Evolutionary conservation across 1,284 basidiomycete species (phyloP).

Genomic region (Fomitopsis betulina): DNA sequence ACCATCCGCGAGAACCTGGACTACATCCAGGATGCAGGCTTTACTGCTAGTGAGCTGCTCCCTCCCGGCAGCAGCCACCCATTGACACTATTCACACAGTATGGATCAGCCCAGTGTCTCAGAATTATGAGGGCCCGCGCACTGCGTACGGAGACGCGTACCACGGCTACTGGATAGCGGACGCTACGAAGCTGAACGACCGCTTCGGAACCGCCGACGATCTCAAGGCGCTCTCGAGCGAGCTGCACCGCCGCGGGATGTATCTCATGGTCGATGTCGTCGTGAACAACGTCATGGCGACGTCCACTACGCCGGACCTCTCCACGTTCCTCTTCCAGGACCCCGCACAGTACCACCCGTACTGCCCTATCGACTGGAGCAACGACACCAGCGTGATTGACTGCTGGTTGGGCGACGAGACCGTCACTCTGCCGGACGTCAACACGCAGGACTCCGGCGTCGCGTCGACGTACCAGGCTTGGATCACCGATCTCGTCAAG

Average conservation of each 20-base stretch:
- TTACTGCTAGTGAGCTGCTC: conserved; percentile 54
- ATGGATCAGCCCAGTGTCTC: conserved; percentile 64
- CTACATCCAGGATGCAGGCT: conserved; percentile 76
- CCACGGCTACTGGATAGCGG: conserved; percentile 68
- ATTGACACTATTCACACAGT: conserved; percentile 29
- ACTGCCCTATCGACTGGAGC: conserved; percentile 64
- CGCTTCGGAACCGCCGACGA: conserved; percentile 71
- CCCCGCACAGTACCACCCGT: conserved; percentile 56
- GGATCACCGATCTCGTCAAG: conserved; percentile 60
- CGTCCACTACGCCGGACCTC: conserved; percentile 49
- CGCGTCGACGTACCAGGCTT: conserved; percentile 50
- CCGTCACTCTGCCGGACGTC: conserved; percentile 68
- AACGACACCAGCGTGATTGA: conserved; percentile 62
- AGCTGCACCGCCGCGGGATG: conserved; percentile 71
- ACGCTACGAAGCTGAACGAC: conserved; percentile 60
- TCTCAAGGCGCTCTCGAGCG: conserved; percentile 61
- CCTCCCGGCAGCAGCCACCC: background rate
- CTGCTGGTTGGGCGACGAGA: conserved; percentile 75
- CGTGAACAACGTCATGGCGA: conserved; percentile 71
- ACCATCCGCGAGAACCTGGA: conserved; percentile 73
- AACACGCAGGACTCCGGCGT: conserved; percentile 66
- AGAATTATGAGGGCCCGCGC: conserved; percentile 68
- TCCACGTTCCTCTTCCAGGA: conserved; percentile 64
- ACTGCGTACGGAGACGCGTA: conserved; percentile 69
- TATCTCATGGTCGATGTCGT: conserved; percentile 80